A percentile compares a stretch with the other conserved stretches of the same genome.
phyloP scores from a whole-genome alignment of 2,329 filamentous ascomycete species.

The Pestalotiopsis sp. region DNA sequence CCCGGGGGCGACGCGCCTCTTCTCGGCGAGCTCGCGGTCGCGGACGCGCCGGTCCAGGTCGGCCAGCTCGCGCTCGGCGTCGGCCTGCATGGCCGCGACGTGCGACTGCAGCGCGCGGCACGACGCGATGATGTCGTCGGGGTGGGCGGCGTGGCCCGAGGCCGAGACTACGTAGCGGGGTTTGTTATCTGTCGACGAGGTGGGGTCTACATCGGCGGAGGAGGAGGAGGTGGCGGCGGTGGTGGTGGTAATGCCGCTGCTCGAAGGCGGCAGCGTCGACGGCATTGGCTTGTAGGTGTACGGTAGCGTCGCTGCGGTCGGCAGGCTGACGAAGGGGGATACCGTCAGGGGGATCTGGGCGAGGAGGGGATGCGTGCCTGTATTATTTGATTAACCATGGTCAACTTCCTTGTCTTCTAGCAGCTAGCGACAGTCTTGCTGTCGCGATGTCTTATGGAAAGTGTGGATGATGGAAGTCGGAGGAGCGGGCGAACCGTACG shows the following conservation, averaged over 20 bases:
- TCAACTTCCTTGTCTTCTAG: too few species aligned
- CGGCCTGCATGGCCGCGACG: constrained; percentile 68
- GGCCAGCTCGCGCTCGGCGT: constrained; percentile 68
- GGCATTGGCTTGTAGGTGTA: constrained; percentile 94
- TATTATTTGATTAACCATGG: constrained; percentile 19
- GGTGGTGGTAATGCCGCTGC: constrained; percentile 51
- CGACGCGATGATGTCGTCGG: constrained; percentile 81
- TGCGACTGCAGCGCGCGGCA: constrained; percentile 80
- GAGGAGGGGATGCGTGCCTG: constrained; percentile 82
- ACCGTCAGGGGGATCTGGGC: constrained; percentile 92
- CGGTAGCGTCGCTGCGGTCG: constrained; percentile 85
- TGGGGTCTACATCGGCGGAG: constrained; percentile 19
- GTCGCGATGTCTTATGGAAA: too few species aligned
- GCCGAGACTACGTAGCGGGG: constrained; percentile 76
- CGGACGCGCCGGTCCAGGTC: constrained; percentile 70
- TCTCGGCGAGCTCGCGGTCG: constrained; percentile 74
- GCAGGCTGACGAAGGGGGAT: constrained; percentile 90
- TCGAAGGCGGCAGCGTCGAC: constrained; percentile 78
- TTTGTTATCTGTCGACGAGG: constrained; percentile 38
- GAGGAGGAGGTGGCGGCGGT: constrained; percentile 31
- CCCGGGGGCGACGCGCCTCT: constrained; percentile 76
- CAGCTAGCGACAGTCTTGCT: too few species aligned
- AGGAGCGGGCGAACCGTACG: constrained; percentile 25
- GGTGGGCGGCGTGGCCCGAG: constrained; percentile 82
- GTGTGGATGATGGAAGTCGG: neutral